These are phyloP conservation scores for Pelargonium myrrhifolium DNA, from an alignment of 441 rosid genomes.

Conservation along the genomic window DNA sequence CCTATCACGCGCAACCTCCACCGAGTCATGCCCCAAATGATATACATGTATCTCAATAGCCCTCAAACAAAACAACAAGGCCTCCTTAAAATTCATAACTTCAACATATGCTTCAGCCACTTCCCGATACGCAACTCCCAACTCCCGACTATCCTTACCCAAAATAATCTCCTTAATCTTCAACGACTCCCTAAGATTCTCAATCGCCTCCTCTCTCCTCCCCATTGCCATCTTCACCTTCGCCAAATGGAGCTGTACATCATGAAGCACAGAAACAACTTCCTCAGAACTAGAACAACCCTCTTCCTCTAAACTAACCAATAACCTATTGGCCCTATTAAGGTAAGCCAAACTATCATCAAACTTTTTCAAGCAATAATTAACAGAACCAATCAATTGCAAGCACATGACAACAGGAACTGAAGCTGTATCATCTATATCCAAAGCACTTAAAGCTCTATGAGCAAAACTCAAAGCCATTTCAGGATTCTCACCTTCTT, in stretches of 20 bases:
- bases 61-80: slow-evolving; percentile 60
- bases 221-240: slow-evolving; percentile 89
- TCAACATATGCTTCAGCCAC: slow-evolving; percentile 77
- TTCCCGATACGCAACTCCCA: slow-evolving; percentile 66
- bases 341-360: slow-evolving; percentile 72
- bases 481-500: slow-evolving; percentile 73
- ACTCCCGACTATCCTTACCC: slow-evolving; percentile 64
- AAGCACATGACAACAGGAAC: slow-evolving; percentile 65
- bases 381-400: slow-evolving; percentile 73
- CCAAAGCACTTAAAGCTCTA: slow-evolving; percentile 60
- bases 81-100: slow-evolving; percentile 78
- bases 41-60: slow-evolving; percentile 71
- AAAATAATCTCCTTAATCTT: slow-evolving; percentile 65
- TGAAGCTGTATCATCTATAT: slow-evolving; percentile 39
- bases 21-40: slow-evolving; percentile 67
- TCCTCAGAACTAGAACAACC: slow-evolving; percentile 46
- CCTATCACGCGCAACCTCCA: slow-evolving; percentile 82
- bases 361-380: slow-evolving; percentile 55
- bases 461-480: slow-evolving; percentile 49
- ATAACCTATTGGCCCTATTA: slow-evolving; percentile 66
- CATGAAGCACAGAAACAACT: slow-evolving; percentile 61
- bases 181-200: slow-evolving; percentile 59
- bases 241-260: slow-evolving; percentile 72
- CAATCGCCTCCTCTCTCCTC: slow-evolving; percentile 84
- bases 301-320: slow-evolving; percentile 43